A percentile compares a stretch with the other conserved stretches of the same genome.
phyloP scores from a whole-genome alignment of 345 rosid genomes.

The Toxicodendron radicans region DNA sequence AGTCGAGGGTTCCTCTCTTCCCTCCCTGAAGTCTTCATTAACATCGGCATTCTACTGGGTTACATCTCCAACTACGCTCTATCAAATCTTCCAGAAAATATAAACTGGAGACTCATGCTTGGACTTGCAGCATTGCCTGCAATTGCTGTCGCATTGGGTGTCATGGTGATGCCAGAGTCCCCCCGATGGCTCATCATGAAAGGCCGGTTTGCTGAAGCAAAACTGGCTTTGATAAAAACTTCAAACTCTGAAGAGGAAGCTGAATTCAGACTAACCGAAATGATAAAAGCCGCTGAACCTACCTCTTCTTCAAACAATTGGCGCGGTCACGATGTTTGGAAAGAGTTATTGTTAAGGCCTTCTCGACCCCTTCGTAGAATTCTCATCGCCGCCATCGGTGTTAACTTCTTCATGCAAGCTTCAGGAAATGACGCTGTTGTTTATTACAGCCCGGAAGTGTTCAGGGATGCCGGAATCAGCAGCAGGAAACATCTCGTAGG shows the following conservation, averaged over 20 bases:
- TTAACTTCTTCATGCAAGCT: constrained; percentile 71
- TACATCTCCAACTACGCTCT: constrained; percentile 45
- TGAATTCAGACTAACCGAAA: constrained; percentile 35
- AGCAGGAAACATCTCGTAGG: constrained; percentile 38
- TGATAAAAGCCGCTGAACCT: constrained; percentile 24
- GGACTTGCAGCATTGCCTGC: constrained; percentile 51
- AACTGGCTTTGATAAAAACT: constrained; percentile 34
- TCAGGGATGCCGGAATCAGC: constrained; percentile 42
- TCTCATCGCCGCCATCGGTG: constrained; percentile 47
- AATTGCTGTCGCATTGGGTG: constrained; percentile 30
- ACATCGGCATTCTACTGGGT: constrained; percentile 50
- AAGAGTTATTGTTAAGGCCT: constrained; percentile 36
- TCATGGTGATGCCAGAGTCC: constrained; percentile 50
- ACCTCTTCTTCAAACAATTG: constrained; percentile 19
- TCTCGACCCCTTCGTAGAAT: constrained; percentile 39
- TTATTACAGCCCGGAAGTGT: constrained; percentile 58
- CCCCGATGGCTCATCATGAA: constrained; percentile 66
- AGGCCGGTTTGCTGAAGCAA: constrained; percentile 47
- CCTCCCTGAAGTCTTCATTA: constrained; percentile 59
- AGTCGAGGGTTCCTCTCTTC: constrained; percentile 58
- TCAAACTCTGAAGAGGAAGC: constrained; percentile 45
- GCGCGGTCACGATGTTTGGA: constrained; percentile 49
- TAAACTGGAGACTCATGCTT: constrained; percentile 58
- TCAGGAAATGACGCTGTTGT: constrained; percentile 61
- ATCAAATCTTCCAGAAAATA: constrained; percentile 32